Percentiles rank a stretch among this genome's conserved stretches.
These are phyloP conservation scores for Nectriaceae sp. DNA, from an alignment of 2,329 filamentous ascomycete species.

Conservation along the genomic window DNA sequence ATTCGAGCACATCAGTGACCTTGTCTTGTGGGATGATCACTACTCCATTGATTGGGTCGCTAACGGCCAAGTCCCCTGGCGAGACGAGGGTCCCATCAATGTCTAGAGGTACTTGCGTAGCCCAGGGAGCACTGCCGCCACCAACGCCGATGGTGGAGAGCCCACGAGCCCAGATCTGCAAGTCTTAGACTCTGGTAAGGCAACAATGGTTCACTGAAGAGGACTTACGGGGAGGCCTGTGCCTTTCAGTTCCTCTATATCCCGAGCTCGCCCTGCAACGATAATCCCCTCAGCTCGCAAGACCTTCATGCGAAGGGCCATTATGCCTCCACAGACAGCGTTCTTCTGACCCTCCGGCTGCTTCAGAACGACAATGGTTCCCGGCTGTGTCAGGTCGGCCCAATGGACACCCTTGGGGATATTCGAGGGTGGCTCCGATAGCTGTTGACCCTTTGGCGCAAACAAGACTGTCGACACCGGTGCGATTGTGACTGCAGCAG, in stretches of 20 bases:
- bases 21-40: constrained; percentile 66
- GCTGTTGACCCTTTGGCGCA: constrained; percentile 52
- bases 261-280: constrained; percentile 69
- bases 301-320: constrained; percentile 68
- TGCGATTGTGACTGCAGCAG: constrained; percentile 42
- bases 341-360: constrained; percentile 67
- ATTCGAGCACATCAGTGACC: constrained; percentile 59
- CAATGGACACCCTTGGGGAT: constrained; percentile 65
- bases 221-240: constrained; percentile 57
- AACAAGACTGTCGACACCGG: constrained; percentile 66
- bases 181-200: constrained; percentile 16
- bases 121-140: constrained; percentile 57
- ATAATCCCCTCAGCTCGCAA: constrained; percentile 62
- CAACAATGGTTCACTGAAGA: constrained; percentile 4
- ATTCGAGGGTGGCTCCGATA: constrained; percentile 41
- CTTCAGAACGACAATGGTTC: constrained; percentile 65
- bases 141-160: constrained; percentile 60
- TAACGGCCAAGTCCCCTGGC: constrained; percentile 68
- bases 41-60: constrained; percentile 69
- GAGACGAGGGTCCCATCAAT: constrained; percentile 44
- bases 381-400: constrained; percentile 63
- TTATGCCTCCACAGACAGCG: constrained; percentile 75
- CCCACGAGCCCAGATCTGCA: constrained; percentile 56
- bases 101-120: constrained; percentile 46
- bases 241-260: constrained; percentile 60